Conservation (phyloP, 148 eudicot species). For the Simmondsia chinensis region DNA sequence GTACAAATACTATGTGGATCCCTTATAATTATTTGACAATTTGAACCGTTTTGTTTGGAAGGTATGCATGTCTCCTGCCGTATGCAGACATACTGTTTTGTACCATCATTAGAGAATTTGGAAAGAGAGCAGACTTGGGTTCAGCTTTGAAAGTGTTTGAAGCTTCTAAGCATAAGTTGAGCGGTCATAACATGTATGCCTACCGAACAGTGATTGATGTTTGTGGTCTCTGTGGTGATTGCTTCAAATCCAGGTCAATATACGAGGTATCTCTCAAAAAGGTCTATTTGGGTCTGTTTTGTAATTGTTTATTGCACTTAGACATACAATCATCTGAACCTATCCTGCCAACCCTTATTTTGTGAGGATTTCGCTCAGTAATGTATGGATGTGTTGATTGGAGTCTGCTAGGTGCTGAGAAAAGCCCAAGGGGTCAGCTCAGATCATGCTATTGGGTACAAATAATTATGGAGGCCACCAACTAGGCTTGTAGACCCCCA, state of each 20-base stretch:
- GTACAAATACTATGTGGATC: no score
- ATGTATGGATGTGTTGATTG: no score
- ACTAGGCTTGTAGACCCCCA: no score
- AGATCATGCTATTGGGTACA: no score
- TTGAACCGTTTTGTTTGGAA: conserved; percentile 17
- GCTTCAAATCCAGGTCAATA: conserved; percentile 69
- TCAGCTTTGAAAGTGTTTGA: conserved; percentile 72
- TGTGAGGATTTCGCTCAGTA: no score
- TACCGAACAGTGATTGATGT: conserved; percentile 87
- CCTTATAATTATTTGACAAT: no score
- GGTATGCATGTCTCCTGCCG: conserved; percentile 68
- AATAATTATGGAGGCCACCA: no score
- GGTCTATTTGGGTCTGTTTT: not conserved
- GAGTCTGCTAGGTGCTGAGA: no score
- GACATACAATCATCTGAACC: no score
- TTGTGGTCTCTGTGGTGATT: conserved; percentile 83
- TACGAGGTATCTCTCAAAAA: conserved; percentile 55
- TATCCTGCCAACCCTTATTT: no score
- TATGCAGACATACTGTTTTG: conserved; percentile 49
- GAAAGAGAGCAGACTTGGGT: conserved; percentile 62
- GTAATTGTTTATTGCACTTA: not conserved
- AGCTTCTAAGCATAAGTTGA: conserved; percentile 55
- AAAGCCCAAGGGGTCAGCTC: no score
- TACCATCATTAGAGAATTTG: conserved; percentile 68
- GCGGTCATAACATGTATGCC: conserved; percentile 64